A percentile compares a stretch with the other conserved stretches of the same genome.
phyloP scores from a whole-genome alignment of 2,329 filamentous ascomycete genomes.

The Cordyceps farinosa region DNA sequence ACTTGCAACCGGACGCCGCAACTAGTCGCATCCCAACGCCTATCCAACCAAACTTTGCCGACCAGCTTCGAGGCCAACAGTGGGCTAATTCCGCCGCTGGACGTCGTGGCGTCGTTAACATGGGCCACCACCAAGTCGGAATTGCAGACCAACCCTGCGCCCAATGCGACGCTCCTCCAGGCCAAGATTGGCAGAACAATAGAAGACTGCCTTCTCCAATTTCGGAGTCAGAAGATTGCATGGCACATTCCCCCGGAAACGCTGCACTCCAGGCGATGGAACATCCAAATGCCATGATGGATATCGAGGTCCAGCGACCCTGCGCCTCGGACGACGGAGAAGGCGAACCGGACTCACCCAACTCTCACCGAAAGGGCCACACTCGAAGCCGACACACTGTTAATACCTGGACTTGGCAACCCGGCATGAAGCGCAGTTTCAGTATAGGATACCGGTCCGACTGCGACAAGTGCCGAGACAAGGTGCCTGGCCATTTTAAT shows the following conservation, averaged over 20 bases:
- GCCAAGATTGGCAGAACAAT: slow-evolving; percentile 53
- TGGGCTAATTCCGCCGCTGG: slow-evolving; percentile 35
- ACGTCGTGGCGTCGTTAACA: slow-evolving; percentile 35
- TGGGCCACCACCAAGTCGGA: slow-evolving; percentile 39
- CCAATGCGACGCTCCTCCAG: slow-evolving; percentile 46
- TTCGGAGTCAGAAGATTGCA: slow-evolving; percentile 51
- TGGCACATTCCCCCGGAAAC: slow-evolving; percentile 35
- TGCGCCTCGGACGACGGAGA: slow-evolving; percentile 27
- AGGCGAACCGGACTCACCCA: slow-evolving; percentile 40
- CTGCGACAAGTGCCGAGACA: slow-evolving; percentile 72
- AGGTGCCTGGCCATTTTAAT: slow-evolving; percentile 76
- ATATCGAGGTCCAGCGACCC: slow-evolving; percentile 29
- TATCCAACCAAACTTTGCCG: slow-evolving; percentile 56
- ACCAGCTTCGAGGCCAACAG: slow-evolving; percentile 51
- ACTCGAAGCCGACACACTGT: slow-evolving; percentile 57
- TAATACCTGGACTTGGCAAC: slow-evolving; percentile 58
- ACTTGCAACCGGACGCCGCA: slow-evolving; percentile 19
- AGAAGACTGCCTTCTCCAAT: slow-evolving; percentile 58
- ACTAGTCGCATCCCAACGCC: slow-evolving; percentile 55
- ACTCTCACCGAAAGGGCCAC: slow-evolving; percentile 52
- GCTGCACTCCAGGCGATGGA: slow-evolving; percentile 39
- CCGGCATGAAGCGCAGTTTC: slow-evolving; percentile 66
- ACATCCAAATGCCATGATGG: slow-evolving; percentile 38
- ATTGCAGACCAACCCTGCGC: slow-evolving; percentile 33
- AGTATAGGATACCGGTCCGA: slow-evolving; percentile 76